Percentiles rank a stretch among this genome's conserved stretches.
Evolutionary conservation across 176 grass and related monocot species (phyloP).

Genomic region (Oryza glumipatula): DNA sequence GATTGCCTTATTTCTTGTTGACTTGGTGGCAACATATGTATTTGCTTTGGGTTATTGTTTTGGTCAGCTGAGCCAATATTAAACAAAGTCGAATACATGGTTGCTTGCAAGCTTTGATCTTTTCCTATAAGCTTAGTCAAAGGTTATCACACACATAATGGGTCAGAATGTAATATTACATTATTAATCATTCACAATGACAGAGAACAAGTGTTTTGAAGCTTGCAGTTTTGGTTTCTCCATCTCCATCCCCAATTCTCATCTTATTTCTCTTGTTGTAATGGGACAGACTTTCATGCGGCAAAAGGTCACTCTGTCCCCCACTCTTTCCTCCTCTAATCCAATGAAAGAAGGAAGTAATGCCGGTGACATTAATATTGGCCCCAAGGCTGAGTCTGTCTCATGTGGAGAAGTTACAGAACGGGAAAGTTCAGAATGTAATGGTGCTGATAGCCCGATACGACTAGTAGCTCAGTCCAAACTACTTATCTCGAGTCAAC

Average conservation of each 20-base stretch:
- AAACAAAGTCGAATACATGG: constrained; percentile 2
- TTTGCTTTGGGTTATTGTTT: neutral
- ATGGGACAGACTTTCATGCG: constrained; percentile 95
- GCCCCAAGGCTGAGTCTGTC: constrained; percentile 36
- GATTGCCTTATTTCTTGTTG: neutral
- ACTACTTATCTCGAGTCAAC: constrained; percentile 1
- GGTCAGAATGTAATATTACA: neutral
- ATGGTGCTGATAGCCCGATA: constrained; percentile 49
- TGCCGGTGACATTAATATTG: constrained; percentile 43
- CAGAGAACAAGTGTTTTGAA: neutral
- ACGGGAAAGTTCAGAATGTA: constrained; percentile 50
- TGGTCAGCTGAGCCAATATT: neutral
- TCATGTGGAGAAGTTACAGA: constrained; percentile 51
- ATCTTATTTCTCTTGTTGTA: constrained; percentile 53
- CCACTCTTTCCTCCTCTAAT: constrained; percentile 59
- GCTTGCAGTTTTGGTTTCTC: constrained; percentile 2
- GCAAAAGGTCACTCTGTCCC: constrained; percentile 84
- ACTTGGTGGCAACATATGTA: neutral
- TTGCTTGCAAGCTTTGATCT: neutral
- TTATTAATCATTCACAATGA: neutral
- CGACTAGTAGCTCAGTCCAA: constrained; percentile 20
- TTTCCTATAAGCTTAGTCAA: neutral
- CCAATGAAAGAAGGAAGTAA: constrained; percentile 63
- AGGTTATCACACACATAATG: constrained; percentile 19
- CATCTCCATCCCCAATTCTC: constrained; percentile 22